Evolutionary conservation across 176 grass and related monocot genomes (phyloP), one percentile per base, ranked within the genome.

Genomic region (Areca catechu): DNA sequence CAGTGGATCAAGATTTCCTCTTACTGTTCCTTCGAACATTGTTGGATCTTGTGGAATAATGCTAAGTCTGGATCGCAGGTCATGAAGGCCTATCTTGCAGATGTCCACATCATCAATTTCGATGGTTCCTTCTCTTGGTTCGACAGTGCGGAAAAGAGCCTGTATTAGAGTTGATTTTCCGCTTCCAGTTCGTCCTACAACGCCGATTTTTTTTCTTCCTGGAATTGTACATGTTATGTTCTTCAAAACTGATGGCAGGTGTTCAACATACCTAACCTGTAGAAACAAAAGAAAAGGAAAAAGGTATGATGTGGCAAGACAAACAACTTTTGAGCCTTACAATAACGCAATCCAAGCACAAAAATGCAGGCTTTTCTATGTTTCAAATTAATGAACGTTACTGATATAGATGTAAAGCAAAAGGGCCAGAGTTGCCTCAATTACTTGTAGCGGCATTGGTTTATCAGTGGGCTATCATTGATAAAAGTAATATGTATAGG

Each of bases 31-130:
- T 55, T 88, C 80, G 60, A 91, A 91, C 83, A 97, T 80, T 20
- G 81, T 91, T 53, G 93, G 93, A 58, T 97, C 93, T 49, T 97
- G 93, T 43, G 93, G 93, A 51, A 97, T 97, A 50, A 91, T 97
- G 72, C 93, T 85, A 69, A 97, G 69, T 69, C 81, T 80, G 15
- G 77, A 80, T 74, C 87, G 76, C 80, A 97, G 73, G 69, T 97
- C 93, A 75, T 97, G 83, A 53, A 91, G 43, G 3, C 93, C 87
- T 53, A 97, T 97, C 83, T 72, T 91, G 58, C 72, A 85, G 28
- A 97, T 87, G 57, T 97, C 87, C 22, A 97, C 70, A 69, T 63
- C 72, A 53, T 97, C 93, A 50, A 97, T 97, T 60, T 88, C 72
- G 23, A 97, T 85, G 63, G 72, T 82, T 22, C 93, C 93, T 72